These are phyloP conservation scores for Cunninghamia lanceolata DNA, from an alignment of 75 land plant genomes.

Conservation along the genomic window DNA sequence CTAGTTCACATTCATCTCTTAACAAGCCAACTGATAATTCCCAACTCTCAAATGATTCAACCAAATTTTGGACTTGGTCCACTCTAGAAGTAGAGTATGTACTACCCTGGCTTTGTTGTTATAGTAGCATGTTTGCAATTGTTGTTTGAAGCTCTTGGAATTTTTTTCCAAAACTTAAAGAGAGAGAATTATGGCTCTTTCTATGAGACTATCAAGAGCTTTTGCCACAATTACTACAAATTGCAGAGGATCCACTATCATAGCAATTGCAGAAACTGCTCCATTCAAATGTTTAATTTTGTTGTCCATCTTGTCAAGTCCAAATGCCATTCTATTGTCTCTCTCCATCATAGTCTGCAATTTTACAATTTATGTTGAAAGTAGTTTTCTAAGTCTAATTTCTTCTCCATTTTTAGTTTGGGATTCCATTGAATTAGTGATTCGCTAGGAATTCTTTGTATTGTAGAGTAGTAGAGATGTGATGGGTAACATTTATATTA, in stretches of 20 bases:
- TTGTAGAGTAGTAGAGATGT: no score
- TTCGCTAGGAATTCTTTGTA: no score
- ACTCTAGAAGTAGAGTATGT: neutral
- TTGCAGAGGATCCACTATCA: conserved; percentile 26
- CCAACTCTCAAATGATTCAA: conserved; percentile 23
- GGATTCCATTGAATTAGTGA: no score
- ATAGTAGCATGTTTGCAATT: conserved; percentile 17
- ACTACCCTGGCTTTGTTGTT: neutral
- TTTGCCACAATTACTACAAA: conserved; percentile 25
- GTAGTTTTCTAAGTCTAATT: no score
- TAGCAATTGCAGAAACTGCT: conserved; percentile 16
- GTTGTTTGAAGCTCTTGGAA: conserved; percentile 26
- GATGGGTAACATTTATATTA: no score
- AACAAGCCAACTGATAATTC: conserved; percentile 16
- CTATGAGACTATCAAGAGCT: conserved; percentile 34
- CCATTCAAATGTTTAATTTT: no score
- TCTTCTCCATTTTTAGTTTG: no score
- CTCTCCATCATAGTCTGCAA: no score
- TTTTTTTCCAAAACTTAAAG: conserved; percentile 26
- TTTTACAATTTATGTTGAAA: no score
- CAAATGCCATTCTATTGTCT: no score
- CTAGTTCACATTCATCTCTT: conserved; percentile 27
- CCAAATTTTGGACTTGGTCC: conserved; percentile 11
- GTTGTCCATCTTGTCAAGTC: no score
- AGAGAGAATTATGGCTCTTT: conserved; percentile 40